phyloP scores from a whole-genome alignment of 2,329 filamentous ascomycete genomes.

The Escovopsis weberi region DNA sequence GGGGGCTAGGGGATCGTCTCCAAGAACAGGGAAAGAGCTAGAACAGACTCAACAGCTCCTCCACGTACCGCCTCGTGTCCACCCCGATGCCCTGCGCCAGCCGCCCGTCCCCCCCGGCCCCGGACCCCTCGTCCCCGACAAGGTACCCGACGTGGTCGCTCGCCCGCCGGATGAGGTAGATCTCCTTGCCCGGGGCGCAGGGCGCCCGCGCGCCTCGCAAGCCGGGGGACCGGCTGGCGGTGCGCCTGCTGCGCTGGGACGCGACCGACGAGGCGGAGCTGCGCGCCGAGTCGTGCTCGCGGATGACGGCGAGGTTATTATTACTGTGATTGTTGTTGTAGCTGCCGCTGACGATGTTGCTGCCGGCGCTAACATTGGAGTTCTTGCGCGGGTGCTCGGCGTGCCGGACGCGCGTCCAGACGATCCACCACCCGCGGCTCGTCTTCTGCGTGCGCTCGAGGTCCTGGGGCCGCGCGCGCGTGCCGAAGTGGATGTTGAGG shows the following conservation, averaged over 20 bases:
- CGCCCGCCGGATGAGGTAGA: constrained; percentile 44
- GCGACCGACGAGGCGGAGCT: constrained; percentile 7
- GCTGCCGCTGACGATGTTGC: constrained; percentile 1
- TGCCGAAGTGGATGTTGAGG: constrained; percentile 37
- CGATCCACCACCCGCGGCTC: constrained; percentile 53
- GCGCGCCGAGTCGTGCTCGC: constrained; percentile 11
- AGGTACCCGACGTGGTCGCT: constrained; percentile 36
- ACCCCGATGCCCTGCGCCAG: constrained; percentile 61
- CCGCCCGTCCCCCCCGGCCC: constrained; percentile 37
- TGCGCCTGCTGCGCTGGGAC: neutral
- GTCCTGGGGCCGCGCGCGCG: constrained; percentile 27
- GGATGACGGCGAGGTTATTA: constrained; percentile 13
- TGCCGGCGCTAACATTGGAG: neutral
- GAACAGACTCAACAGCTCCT: constrained; percentile 49
- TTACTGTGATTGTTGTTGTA: neutral
- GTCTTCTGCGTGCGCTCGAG: constrained; percentile 52
- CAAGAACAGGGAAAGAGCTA: constrained; percentile 8
- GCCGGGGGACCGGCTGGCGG: neutral
- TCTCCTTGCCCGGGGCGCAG: constrained; percentile 33
- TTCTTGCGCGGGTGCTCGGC: constrained; percentile 5
- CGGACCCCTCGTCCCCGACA: constrained; percentile 21
- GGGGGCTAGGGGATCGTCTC: too few species aligned
- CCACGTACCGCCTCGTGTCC: constrained; percentile 62
- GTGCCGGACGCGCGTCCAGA: constrained; percentile 42
- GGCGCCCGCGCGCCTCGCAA: neutral